Evolutionary conservation across 2,329 filamentous ascomycete genomes (phyloP).

Genomic region (Neurospora sp.): DNA sequence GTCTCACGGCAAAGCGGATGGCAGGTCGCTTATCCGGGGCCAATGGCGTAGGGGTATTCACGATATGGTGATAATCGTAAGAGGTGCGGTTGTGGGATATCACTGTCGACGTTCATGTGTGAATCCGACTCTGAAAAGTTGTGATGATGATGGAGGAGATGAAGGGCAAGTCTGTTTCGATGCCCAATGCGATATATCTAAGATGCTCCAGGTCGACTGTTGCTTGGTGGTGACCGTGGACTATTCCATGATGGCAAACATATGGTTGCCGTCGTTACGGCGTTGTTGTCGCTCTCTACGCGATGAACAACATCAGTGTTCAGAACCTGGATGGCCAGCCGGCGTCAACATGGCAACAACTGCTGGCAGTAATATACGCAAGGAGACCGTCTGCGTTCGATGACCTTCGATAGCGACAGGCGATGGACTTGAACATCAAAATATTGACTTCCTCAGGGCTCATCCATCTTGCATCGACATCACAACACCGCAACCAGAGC

Average conservation of each 20-base stretch:
- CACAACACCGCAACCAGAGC: neutral
- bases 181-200: neutral
- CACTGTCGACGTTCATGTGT: neutral
- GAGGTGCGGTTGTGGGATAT: neutral
- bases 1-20: no score
- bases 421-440: neutral
- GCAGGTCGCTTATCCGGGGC: no score
- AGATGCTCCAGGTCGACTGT: neutral
- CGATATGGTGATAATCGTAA: neutral
- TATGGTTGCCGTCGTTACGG: neutral
- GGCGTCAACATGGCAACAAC: neutral
- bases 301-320: neutral
- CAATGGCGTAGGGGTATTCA: no score
- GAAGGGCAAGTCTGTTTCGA: neutral
- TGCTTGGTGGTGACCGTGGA: neutral
- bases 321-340: neutral
- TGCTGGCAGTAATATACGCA: neutral
- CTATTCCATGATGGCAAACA: neutral
- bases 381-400: neutral
- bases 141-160: neutral
- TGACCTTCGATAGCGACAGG: neutral
- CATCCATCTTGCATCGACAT: neutral
- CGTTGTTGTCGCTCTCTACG: neutral
- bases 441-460: neutral
- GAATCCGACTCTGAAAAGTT: neutral